These are phyloP conservation scores for Pseudozyma thailandica DNA, from an alignment of 1,284 basidiomycete species.

Conservation along the genomic window DNA sequence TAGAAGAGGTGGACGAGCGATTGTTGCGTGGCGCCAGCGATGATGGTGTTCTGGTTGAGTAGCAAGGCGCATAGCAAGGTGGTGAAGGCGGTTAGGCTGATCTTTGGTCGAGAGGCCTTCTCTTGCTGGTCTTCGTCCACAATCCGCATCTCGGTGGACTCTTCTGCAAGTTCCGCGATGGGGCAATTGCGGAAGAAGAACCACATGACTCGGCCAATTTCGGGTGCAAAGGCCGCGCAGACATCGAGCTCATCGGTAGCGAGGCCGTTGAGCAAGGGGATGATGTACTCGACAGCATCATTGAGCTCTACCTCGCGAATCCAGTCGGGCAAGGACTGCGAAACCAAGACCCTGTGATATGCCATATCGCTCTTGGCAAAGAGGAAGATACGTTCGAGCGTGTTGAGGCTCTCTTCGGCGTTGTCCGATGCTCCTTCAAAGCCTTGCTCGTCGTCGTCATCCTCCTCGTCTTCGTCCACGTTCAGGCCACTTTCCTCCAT, in stretches of 20 bases:
- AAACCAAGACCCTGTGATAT: constrained; percentile 84
- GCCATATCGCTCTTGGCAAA: constrained; percentile 85
- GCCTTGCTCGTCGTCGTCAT: constrained; percentile 29
- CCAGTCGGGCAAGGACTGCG: constrained; percentile 65
- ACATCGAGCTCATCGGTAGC: constrained; percentile 92
- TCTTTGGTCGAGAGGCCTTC: constrained; percentile 70
- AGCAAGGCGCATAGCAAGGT: constrained; percentile 89
- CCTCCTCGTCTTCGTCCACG: constrained; percentile 18
- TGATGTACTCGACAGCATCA: constrained; percentile 92
- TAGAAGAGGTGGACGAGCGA: constrained; percentile 82
- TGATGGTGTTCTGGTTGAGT: constrained; percentile 79
- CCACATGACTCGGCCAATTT: constrained; percentile 87
- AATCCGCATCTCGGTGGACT: constrained; percentile 40
- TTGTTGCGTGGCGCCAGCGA: constrained; percentile 79
- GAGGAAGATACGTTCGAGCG: constrained; percentile 90
- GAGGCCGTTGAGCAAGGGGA: constrained; percentile 86
- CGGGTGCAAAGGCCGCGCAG: constrained; percentile 86
- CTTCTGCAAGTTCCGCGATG: constrained; percentile 44
- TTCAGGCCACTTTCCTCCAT: constrained; percentile 24
- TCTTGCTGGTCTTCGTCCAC: constrained; percentile 36
- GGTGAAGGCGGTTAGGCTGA: constrained; percentile 87
- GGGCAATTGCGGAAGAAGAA: constrained; percentile 84
- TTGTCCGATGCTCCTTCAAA: constrained; percentile 20
- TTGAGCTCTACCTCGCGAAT: constrained; percentile 73
- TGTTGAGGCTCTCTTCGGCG: constrained; percentile 72